These are phyloP conservation scores for Daedaleopsis sinensis DNA, from an alignment of 768 basidiomycete genomes.

Conservation along the genomic window DNA sequence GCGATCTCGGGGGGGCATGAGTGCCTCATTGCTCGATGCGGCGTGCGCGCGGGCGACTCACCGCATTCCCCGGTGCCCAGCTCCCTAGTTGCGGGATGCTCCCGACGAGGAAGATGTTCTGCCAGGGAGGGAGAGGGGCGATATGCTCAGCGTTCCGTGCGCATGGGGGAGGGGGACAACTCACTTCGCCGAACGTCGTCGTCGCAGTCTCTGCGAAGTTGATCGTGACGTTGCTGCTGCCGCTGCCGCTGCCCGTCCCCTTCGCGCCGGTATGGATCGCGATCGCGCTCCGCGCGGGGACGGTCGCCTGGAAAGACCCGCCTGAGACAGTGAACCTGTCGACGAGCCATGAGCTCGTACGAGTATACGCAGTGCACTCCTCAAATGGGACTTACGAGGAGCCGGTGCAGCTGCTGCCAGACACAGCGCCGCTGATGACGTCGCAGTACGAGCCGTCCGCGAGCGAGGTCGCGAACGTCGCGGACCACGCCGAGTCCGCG, in stretches of 20 bases:
- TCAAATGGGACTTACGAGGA: conserved; percentile 37
- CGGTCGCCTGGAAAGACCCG: conserved; percentile 52
- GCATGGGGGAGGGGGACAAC: conserved; percentile 3
- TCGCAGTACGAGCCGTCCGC: conserved; percentile 67
- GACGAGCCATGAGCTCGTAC: neutral
- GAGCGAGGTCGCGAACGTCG: conserved; percentile 59
- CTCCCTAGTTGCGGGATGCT: conserved; percentile 56
- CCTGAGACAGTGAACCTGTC: conserved; percentile 51
- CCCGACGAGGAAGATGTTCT: conserved; percentile 66
- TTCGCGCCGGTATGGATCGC: conserved; percentile 55
- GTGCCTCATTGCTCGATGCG: neutral
- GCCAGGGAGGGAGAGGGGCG: too few relatives aligned
- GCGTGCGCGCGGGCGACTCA: conserved; percentile 28
- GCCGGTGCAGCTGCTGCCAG: conserved; percentile 51
- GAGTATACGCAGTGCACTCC: neutral
- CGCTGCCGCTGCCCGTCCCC: conserved; percentile 12
- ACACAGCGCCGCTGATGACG: conserved; percentile 53
- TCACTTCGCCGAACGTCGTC: conserved; percentile 59
- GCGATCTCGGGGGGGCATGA: conserved; percentile 41
- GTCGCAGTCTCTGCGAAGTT: conserved; percentile 58
- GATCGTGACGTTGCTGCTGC: conserved; percentile 38
- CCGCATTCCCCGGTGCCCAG: conserved; percentile 53
- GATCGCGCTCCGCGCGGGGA: conserved; percentile 54
- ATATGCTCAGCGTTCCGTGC: neutral
- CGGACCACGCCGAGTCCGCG: conserved; percentile 54